Base-by-base conservation (phyloP, 2,329 filamentous ascomycete genomes). In the Ascochyta lentis region DNA sequence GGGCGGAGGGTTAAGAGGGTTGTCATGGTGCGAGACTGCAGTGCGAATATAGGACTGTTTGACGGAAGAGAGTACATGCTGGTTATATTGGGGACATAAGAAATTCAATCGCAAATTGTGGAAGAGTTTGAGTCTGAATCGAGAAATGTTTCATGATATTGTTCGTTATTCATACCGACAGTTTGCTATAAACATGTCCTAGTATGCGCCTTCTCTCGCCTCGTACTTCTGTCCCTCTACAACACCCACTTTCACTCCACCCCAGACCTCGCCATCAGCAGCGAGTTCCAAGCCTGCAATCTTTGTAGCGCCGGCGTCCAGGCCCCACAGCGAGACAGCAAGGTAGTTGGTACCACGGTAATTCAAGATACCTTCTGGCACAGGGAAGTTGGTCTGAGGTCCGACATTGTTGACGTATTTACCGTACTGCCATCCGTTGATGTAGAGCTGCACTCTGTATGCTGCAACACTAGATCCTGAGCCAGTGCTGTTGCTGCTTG, bases 371-470 rank as follows among this genome's bases (percentile, higher is more conserved):
- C 89, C 89, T 75, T 91, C 84, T 0, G 90, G 89, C 0, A 93
- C 89, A 1, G 89, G 89, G 69, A 87, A 93, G 2, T 73, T 79
- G 0, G 81, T 85, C 76, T 94, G 89, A 1, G 90, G 90, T 0
- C 90, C 90, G n/a, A 92, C 80, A 60, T 92, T 88, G 67, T 85
- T 87, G n/a, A 85, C 77, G 58, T 83, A 88, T 68, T 87, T 87
- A 2, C 84, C 86, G 60, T 87, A 92, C 71, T 92, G 89, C 73
- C 87, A 92, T 1, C 90, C 90, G 64, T 92, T 92, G 40, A 92
- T 86, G 66, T 84, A 92, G 6, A 92, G 75, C 64, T 89, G 83
- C 1, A 80, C 85, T 16, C 89, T 80, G 59, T 88, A 89, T 6
- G 68, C 71, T 4, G 62, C 52, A 0, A 57, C 60, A n/a, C 54